phyloP scores from a whole-genome alignment of 2,329 filamentous ascomycete species.

The Phialophora verrucosa region DNA sequence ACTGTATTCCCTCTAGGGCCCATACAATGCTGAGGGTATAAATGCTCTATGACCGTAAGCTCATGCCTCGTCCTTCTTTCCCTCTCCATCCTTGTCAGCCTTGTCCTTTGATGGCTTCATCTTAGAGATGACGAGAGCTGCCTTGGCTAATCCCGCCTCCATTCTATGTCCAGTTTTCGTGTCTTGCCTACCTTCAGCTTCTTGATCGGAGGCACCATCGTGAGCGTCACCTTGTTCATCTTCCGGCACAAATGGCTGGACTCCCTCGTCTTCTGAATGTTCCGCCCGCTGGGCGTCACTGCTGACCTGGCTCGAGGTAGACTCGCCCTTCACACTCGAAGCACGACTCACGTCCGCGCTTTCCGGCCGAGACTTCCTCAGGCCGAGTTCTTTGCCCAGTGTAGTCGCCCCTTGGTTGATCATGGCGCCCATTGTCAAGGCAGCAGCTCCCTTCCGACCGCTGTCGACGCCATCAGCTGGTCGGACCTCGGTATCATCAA shows the following conservation, averaged over 20 bases:
- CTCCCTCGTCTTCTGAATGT: slow-evolving; percentile 47
- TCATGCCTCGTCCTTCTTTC: background rate
- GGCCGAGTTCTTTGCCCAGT: slow-evolving; percentile 68
- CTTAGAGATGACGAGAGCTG: slow-evolving; percentile 33
- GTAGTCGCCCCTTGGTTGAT: slow-evolving; percentile 44
- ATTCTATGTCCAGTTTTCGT: slow-evolving; percentile 27
- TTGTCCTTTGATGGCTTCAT: slow-evolving; percentile 28
- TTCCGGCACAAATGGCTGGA: slow-evolving; percentile 46
- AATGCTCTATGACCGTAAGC: slow-evolving; percentile 6
- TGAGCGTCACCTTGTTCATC: slow-evolving; percentile 26
- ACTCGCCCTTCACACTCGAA: slow-evolving; percentile 65
- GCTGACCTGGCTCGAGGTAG: slow-evolving; percentile 43
- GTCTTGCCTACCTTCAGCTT: slow-evolving; percentile 27
- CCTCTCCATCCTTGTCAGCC: slow-evolving; percentile 7
- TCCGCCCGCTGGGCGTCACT: slow-evolving; percentile 30
- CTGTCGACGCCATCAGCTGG: slow-evolving; percentile 35
- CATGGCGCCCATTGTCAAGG: slow-evolving; percentile 33
- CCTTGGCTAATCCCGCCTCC: slow-evolving; percentile 34
- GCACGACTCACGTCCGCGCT: slow-evolving; percentile 74
- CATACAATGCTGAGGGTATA: background rate
- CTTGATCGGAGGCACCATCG: slow-evolving; percentile 20
- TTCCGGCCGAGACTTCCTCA: slow-evolving; percentile 68
- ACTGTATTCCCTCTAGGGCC: background rate
- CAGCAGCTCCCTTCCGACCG: slow-evolving; percentile 27
- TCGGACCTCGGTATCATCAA: slow-evolving; percentile 44